Base-by-base conservation (phyloP, 331 rosid genomes). In the Telfairia occidentalis region DNA sequence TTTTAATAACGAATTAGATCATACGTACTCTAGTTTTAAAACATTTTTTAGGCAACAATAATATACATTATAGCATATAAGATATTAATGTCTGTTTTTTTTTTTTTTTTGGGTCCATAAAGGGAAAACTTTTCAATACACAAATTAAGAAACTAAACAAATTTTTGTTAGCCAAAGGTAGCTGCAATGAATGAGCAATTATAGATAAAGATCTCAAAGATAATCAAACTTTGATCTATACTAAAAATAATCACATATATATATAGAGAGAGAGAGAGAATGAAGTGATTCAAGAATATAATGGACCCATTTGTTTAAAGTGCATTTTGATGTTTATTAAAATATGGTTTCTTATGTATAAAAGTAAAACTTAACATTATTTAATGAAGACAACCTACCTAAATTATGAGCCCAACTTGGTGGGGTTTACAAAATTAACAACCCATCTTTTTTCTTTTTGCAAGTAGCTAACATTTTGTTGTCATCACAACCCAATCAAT, bases 321-420 rank as follows among this genome's bases (percentile, higher is more conserved):
- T 67, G 37, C 37, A 40, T 42, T 67, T 67, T 67, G 0, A 40
- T 40, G 3, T 1, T 38, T 7, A 32, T 18, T 3, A 18, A 35
- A 64, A n/a, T 8, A n/a, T 19, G 46, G 26, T 35, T 19, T n/a
- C n/a, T 3, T n/a, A 32, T 61, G 28, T n/a, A 24, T 21, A 26
- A 58, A 65, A 21, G 30, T 19, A 19, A 43, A 70, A 70, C 2
- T 5, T 43, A 69, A 3, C 57, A 24, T 69, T 69, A 69, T 42
- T 69, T 42, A 69, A 66, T 69, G 57, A 40, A 40, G 53, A 46
- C 58, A 43, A 29, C 58, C 42, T n/a, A 71, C 75, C 75, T 45
- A 70, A 70, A 45, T 46, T 70, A 46, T 70, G 40, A 13, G 58
- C 13, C 75, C 75, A 70, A 46, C 28, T 71, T 46, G 75, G 75